These are phyloP conservation scores for Torrubiella hemipterigena DNA, from an alignment of 2,329 filamentous ascomycete species.

Conservation along the genomic window DNA sequence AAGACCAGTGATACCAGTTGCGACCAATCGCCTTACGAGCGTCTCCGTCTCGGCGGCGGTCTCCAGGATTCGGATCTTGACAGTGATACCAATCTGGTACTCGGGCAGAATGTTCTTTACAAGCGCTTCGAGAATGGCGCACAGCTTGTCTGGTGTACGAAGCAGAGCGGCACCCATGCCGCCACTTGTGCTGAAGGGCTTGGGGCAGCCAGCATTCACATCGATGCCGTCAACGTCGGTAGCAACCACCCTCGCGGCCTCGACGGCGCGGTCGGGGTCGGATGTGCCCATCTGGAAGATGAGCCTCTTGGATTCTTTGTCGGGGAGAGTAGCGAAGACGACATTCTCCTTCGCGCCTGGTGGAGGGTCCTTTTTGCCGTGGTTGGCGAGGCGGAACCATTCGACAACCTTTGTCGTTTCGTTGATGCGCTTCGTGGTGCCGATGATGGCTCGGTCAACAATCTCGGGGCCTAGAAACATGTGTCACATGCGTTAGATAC, in stretches of 20 bases:
- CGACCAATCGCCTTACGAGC: conserved; percentile 66
- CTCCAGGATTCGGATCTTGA: conserved; percentile 87
- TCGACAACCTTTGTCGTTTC: conserved; percentile 68
- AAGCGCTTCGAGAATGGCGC: conserved; percentile 70
- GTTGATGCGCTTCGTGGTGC: conserved; percentile 68
- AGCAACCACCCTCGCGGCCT: conserved; percentile 75
- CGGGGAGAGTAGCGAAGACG: conserved; percentile 76
- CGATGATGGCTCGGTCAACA: conserved; percentile 84
- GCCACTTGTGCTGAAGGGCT: conserved; percentile 84
- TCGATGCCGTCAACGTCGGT: conserved; percentile 87
- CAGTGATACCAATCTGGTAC: conserved; percentile 84
- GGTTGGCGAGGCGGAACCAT: conserved; percentile 66
- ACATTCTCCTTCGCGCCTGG: conserved; percentile 49
- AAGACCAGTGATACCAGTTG: conserved; percentile 81
- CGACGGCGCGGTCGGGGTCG: conserved; percentile 68
- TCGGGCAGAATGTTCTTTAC: conserved; percentile 66
- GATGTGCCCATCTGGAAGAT: conserved; percentile 92
- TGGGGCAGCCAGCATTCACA: conserved; percentile 96
- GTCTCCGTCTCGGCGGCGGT: conserved; percentile 62
- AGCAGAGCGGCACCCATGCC: conserved; percentile 94
- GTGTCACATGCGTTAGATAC: not conserved
- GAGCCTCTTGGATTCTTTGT: conserved; percentile 58
- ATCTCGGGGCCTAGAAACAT: conserved; percentile 65
- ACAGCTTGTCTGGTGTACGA: conserved; percentile 70
- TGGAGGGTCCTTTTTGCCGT: conserved; percentile 47